Conservation (phyloP, 805 yeast genomes). For the Barnettozyma populi region DNA sequence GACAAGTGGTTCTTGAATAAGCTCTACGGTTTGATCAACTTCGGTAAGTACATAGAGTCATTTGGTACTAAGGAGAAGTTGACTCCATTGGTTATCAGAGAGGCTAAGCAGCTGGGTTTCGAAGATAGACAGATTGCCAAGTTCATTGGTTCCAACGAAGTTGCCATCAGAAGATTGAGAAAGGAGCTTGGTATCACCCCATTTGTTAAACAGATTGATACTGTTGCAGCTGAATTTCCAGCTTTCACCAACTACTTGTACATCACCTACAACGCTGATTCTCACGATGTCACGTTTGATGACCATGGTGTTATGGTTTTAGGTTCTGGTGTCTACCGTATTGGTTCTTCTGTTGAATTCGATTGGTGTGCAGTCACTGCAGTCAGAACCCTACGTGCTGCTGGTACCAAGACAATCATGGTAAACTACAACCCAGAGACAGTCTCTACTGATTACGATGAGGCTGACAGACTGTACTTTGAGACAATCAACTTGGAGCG, state of each 20-base stretch:
- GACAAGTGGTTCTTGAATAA: conserved; percentile 96
- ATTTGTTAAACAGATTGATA: conserved; percentile 93
- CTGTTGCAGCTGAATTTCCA: conserved; percentile 99
- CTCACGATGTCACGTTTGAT: conserved; percentile 80
- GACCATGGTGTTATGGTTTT: conserved; percentile 93
- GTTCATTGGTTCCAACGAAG: conserved; percentile 83
- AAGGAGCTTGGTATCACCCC: conserved; percentile 84
- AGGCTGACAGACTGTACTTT: conserved; percentile 93
- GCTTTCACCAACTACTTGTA: conserved; percentile 92
- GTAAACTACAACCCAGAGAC: conserved; percentile 98
- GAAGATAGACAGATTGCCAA: conserved; percentile 95
- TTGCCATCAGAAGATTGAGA: conserved; percentile 85
- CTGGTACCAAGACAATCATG: conserved; percentile 89
- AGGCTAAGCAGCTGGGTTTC: conserved; percentile 95
- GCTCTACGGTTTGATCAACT: conserved; percentile 66
- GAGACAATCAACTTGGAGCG: conserved; percentile 94
- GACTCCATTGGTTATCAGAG: conserved; percentile 58
- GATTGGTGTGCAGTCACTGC: conserved; percentile 99
- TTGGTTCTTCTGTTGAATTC: conserved; percentile 97
- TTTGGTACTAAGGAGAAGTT: conserved; percentile 51
- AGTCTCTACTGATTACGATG: conserved; percentile 97
- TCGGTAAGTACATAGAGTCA: conserved; percentile 56
- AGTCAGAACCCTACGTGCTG: conserved; percentile 84
- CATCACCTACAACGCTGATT: conserved; percentile 89
- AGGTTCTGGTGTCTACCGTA: conserved; percentile 98